Base-by-base conservation (phyloP, 441 rosid genomes). In the Biscutella laevigata region DNA sequence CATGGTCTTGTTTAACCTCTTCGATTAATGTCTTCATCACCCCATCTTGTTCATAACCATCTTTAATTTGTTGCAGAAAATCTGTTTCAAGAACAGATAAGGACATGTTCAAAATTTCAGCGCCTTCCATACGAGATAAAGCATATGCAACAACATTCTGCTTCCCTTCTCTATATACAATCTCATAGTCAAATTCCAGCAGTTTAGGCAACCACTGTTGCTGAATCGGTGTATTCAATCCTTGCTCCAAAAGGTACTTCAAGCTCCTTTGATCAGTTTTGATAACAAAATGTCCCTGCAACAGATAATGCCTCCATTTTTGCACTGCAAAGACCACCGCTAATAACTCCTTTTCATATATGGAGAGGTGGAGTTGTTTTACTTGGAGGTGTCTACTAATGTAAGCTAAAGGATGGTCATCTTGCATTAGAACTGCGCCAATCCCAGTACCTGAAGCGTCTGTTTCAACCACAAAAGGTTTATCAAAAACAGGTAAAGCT, bases 331-430 rank as follows among this genome's bases (percentile, higher is more conserved):
- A 34, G 0, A 34, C 17, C 8, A 34, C 8, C 0, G 9, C 17
- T 0, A 34, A 0, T 0, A 34, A 6, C 0, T 34, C 17, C 0
- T 34, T 34, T 1, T 34, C 17, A 3, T 34, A 34, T 0, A 34
- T 34, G 0, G 17, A 34, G 0, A 34, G 0, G 0, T 13, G 9
- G 0, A 6, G 0, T 7, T 26, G 29, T 0, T 26, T 26, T 0
- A 8, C 10, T 3, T 26, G 7, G 0, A 26, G 7, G 0, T 6
- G 29, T 2, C 29, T 26, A 7, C 29, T 26, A 2, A 26, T 26
- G 2, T 6, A 26, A 0, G 29, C 10, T 0, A 26, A 7, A 1
- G 20, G 20, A 17, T 17, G 20, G 3, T 17, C 3, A 1, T 17
- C 20, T 3, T 17, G 20, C 20, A 17, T 17, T 3, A 17, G 3